These are phyloP conservation scores for Penicillium fimorum DNA, from an alignment of 495 filamentous ascomycete species.

Conservation along the genomic window DNA sequence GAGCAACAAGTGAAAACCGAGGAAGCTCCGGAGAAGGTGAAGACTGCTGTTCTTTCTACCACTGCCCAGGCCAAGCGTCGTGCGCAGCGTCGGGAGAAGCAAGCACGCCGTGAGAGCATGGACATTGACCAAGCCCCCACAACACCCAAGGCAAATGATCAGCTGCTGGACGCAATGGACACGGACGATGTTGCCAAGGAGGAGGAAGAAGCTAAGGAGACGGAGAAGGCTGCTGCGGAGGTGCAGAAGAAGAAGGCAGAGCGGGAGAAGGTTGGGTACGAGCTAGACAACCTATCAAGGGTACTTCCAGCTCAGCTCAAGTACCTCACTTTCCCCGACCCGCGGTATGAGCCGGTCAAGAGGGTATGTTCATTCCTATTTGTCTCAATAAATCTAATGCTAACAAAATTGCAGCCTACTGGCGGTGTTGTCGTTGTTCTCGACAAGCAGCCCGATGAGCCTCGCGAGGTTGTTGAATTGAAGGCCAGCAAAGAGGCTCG, in stretches of 20 bases:
- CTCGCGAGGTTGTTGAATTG: constrained; percentile 78
- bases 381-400: constrained; percentile 19
- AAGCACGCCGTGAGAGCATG: constrained; percentile 77
- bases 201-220: constrained; percentile 62
- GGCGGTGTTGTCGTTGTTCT: constrained; percentile 87
- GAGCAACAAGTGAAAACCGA: constrained; percentile 92
- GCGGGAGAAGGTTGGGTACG: constrained; percentile 95
- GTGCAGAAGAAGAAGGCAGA: constrained; percentile 77
- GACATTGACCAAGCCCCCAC: constrained; percentile 77
- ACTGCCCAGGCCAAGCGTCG: constrained; percentile 96
- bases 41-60: constrained; percentile 93
- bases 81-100: constrained; percentile 70
- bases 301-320: constrained; percentile 92
- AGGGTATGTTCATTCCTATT: constrained; percentile 59
- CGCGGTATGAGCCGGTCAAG: constrained; percentile 92
- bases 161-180: constrained; percentile 81
- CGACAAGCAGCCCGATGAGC: constrained; percentile 78
- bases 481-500: constrained; percentile 78
- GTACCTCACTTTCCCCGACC: constrained; percentile 84
- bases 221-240: constrained; percentile 60
- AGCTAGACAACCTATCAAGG: constrained; percentile 93
- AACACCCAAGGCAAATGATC: constrained; percentile 69
- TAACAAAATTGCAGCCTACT: constrained; percentile 69
- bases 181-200: constrained; percentile 69
- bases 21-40: constrained; percentile 89